A percentile compares a stretch with the other conserved stretches of the same genome.
Evolutionary conservation across 2,329 filamentous ascomycete species (phyloP).

Genomic region (Lachnellula cervina): DNA sequence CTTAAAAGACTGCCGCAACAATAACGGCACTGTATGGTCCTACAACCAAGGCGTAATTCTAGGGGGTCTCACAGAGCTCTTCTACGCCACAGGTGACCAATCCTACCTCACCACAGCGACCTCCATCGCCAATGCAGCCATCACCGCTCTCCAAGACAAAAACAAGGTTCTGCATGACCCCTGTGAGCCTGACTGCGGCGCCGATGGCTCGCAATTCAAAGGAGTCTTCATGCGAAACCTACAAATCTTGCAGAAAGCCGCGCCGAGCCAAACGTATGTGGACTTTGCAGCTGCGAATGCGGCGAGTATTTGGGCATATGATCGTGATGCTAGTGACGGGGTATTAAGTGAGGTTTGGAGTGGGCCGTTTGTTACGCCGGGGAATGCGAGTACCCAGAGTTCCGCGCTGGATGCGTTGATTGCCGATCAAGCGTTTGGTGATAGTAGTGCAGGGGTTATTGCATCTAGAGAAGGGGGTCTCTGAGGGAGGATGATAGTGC

Average conservation of each 20-base stretch:
- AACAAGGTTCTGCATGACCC: constrained; percentile 49
- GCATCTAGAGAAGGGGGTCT: no score
- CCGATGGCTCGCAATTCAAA: constrained; percentile 65
- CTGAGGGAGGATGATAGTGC: no score
- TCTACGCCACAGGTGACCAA: constrained; percentile 42
- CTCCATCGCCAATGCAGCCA: constrained; percentile 50
- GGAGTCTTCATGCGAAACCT: constrained; percentile 66
- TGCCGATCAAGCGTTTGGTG: constrained; percentile 41
- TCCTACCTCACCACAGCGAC: constrained; percentile 41
- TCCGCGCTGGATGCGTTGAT: constrained; percentile 64
- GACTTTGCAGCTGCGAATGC: constrained; percentile 59
- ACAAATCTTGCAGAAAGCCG: constrained; percentile 43
- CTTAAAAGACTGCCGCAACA: constrained; percentile 45
- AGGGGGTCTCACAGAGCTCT: constrained; percentile 52
- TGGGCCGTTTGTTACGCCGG: constrained; percentile 49
- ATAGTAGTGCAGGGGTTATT: neutral
- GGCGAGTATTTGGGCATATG: constrained; percentile 58
- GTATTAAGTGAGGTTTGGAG: constrained; percentile 59
- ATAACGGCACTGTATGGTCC: constrained; percentile 40
- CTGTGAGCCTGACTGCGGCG: constrained; percentile 44
- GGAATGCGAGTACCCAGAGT: constrained; percentile 56
- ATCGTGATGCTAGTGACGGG: constrained; percentile 42
- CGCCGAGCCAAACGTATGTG: constrained; percentile 45
- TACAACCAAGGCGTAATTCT: constrained; percentile 61
- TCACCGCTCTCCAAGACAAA: constrained; percentile 39